These are phyloP conservation scores for Lachancea thermotolerans DNA, from an alignment of 805 yeast genomes.

Conservation along the genomic window DNA sequence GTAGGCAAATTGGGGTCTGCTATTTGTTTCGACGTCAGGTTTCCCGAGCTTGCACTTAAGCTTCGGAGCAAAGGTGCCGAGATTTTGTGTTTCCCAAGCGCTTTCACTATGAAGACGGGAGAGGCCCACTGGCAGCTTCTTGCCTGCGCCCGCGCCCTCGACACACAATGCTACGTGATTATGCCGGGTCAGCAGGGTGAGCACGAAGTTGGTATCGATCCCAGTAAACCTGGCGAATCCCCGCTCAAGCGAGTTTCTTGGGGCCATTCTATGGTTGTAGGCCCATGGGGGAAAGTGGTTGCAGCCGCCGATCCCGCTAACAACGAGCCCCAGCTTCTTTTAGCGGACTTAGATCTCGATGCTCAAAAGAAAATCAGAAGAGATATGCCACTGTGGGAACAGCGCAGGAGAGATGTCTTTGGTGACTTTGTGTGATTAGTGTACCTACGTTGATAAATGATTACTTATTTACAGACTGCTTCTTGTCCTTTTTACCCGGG, in stretches of 20 bases:
- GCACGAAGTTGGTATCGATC: slow-evolving; percentile 47
- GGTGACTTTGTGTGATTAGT: slow-evolving; percentile 14
- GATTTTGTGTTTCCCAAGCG: slow-evolving; percentile 77
- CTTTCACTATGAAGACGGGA: slow-evolving; percentile 90
- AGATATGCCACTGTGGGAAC: slow-evolving; percentile 74
- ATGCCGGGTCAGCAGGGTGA: slow-evolving; percentile 85
- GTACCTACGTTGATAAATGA: neutral
- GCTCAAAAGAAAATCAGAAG: slow-evolving; percentile 44
- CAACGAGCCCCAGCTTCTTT: slow-evolving; percentile 39
- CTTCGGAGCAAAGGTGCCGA: slow-evolving; percentile 67
- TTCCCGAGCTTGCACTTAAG: slow-evolving; percentile 70
- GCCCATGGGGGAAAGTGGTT: slow-evolving; percentile 83
- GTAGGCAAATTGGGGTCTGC: slow-evolving; percentile 62
- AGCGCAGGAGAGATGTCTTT: slow-evolving; percentile 59
- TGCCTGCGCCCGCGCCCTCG: slow-evolving; percentile 81
- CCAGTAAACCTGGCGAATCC: slow-evolving; percentile 10
- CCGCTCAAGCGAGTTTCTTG: slow-evolving; percentile 53
- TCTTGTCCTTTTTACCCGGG: slow-evolving; percentile 6
- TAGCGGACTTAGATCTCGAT: slow-evolving; percentile 61
- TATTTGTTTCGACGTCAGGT: slow-evolving; percentile 82
- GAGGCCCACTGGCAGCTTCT: slow-evolving; percentile 81
- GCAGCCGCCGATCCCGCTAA: slow-evolving; percentile 45
- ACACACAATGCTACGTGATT: slow-evolving; percentile 77
- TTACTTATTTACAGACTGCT: neutral
- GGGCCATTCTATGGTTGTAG: slow-evolving; percentile 83